Evolutionary conservation across 1,284 basidiomycete genomes (phyloP), one percentile per base, ranked within the genome.

Genomic region (Ustilago cynodontis): DNA sequence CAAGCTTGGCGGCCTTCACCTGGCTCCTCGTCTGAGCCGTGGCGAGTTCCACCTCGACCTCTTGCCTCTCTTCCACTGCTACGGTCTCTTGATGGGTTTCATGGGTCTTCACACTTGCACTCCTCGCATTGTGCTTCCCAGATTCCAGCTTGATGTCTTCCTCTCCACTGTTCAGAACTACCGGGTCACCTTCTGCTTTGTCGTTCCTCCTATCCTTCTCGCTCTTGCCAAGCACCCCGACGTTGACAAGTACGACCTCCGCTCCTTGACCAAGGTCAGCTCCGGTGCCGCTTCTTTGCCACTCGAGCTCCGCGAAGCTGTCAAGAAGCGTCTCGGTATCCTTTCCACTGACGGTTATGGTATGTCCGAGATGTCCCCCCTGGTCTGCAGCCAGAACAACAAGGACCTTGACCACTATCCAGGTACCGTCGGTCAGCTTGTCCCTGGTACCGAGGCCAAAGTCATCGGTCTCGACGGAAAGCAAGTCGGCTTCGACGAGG

Each of bases 361-460:
- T 33, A 85, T 85, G 84, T 82, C 79, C 1, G 84, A 85, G 57
- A 85, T 84, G 82, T 82, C 81, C 5, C 84, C 84, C 1, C 78
- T 85, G 31, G 77, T 85, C 24, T 73, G 77, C 47, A 67, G 81
- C 29, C 83, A 85, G 66, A 84, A 80, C 33, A 56, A 63, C 47
- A 55, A 41, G 22, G 82, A 84, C 35, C 57, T 85, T 6, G 68
- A 77, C 5, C 63, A 55, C 26, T 78, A 62, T 28, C 73, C 77
- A 0, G 73, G 75, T 24, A 75, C 70, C 13, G 82, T 84, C 24
- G 84, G 84, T 1, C 64, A 69, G 49, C 73, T 85, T 2, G 81
- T 82, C 0, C 72, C 82, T 1, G 81, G 77, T 16, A 85, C 84
- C 20, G 68, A 79, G 33, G 84, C 81, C 39, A 75, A 75, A 24